Evolutionary conservation across 225 moss, liverwort and hornwort species (phyloP).

Genomic region (Neckera pumila): DNA sequence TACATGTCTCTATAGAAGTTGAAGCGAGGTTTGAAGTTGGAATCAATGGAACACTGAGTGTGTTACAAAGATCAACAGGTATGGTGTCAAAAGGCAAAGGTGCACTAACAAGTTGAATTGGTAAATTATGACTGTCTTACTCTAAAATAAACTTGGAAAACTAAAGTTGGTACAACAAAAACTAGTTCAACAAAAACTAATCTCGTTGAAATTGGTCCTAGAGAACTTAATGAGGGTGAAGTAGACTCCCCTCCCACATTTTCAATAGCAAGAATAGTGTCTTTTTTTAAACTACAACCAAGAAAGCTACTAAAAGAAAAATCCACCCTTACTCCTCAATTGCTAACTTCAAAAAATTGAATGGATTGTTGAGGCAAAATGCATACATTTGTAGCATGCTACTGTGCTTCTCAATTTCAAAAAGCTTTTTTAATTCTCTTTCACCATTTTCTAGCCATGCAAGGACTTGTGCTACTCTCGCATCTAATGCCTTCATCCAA

Average conservation of each 20-base stretch:
- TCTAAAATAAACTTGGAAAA: neutral
- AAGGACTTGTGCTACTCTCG: no score
- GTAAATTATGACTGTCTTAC: neutral
- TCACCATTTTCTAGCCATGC: no score
- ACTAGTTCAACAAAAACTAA: rapidly evolving
- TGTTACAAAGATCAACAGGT: neutral
- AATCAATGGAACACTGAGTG: rapidly evolving
- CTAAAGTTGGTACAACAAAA: neutral
- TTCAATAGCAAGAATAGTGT: neutral
- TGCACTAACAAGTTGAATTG: neutral
- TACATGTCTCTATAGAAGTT: rapidly evolving
- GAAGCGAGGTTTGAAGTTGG: neutral
- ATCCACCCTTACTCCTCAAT: neutral
- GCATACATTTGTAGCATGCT: neutral
- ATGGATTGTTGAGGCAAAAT: no score
- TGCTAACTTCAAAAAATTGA: neutral
- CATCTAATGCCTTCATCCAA: no score
- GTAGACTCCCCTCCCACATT: neutral
- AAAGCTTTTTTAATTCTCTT: no score
- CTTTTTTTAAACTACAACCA: no score
- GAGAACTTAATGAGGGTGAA: no score
- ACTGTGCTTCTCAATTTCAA: neutral
- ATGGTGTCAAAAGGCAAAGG: neutral
- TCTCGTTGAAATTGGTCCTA: rapidly evolving
- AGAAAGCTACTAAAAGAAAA: neutral